Percentiles rank a stretch among this genome's conserved stretches.
These are phyloP conservation scores for Basipetospora sp. DNA, from an alignment of 2,329 filamentous ascomycete species.

Conservation along the genomic window DNA sequence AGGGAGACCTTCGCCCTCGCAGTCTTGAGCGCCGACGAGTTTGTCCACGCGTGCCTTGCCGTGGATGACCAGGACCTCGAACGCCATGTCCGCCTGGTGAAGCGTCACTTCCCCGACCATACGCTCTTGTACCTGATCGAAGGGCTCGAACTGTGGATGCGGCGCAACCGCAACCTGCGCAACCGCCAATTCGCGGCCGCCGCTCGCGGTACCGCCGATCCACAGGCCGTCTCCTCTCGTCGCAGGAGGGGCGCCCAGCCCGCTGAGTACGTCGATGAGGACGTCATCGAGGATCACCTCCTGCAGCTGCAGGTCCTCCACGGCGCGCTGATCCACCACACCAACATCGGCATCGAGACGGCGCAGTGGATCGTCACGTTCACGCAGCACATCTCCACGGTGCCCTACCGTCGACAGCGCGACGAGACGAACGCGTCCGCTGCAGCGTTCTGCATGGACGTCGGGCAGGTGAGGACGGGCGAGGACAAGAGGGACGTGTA, in stretches of 20 bases:
- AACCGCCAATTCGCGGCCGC: conserved; percentile 54
- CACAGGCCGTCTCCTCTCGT: conserved; percentile 11
- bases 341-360: conserved; percentile 42
- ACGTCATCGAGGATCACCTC: conserved; percentile 55
- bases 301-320: conserved; percentile 56
- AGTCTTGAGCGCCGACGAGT: conserved; percentile 47
- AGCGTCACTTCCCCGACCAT: conserved; percentile 34
- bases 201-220: conserved; percentile 32
- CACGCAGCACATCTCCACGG: conserved; percentile 64
- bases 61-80: conserved; percentile 37
- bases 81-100: conserved; percentile 41
- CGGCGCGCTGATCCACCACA: conserved; percentile 55
- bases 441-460: conserved; percentile 64
- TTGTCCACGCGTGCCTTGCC: conserved; percentile 44
- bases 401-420: conserved; percentile 50
- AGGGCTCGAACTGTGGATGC: conserved; percentile 49
- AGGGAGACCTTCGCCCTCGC: conserved; percentile 49
- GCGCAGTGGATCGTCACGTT: conserved; percentile 60
- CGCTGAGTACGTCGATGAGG: conserved; percentile 45
- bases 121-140: conserved; percentile 58
- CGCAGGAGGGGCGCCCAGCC: conserved; percentile 19
- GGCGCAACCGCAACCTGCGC: conserved; percentile 51
- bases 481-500: conserved; percentile 53
- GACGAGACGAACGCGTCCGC: conserved; percentile 33
- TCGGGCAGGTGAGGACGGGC: conserved; percentile 59